Evolutionary conservation across 192 early-diverging fungal genomes (phyloP).

Genomic region (Obelidium mucronatum): DNA sequence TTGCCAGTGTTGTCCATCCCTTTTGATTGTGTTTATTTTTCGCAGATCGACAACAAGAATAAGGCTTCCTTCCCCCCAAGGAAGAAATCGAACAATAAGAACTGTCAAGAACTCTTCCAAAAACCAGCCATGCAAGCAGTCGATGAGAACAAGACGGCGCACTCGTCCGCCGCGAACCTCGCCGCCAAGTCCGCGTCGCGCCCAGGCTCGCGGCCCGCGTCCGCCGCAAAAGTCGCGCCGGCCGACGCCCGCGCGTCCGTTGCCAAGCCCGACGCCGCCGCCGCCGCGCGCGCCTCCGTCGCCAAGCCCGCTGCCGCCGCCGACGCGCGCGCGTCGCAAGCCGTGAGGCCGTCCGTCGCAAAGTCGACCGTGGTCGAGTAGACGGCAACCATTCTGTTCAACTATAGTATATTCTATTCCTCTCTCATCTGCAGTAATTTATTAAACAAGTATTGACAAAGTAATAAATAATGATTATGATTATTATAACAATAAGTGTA

Average conservation of each 20-base stretch:
- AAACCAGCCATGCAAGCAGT: not conserved
- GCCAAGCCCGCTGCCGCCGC: not conserved
- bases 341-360: not conserved
- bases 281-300: not conserved
- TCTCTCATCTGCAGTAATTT: too few species aligned
- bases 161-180: not conserved
- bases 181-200: constrained; percentile 1
- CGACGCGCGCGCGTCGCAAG: not conserved
- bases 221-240: not conserved
- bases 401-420: too few species aligned
- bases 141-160: constrained; percentile 4
- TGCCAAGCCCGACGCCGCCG: not conserved
- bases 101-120: not conserved
- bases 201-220: not conserved
- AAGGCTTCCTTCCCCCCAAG: too few species aligned
- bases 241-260: not conserved
- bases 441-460: not conserved
- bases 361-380: not conserved
- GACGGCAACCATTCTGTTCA: too few species aligned
- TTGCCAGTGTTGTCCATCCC: too few species aligned
- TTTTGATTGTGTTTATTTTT: too few species aligned
- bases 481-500: not conserved
- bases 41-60: too few species aligned
- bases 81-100: too few species aligned
- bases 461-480: not conserved